Conservation (phyloP, 2,329 filamentous ascomycete genomes). For the Akanthomyces dipterigenus region DNA sequence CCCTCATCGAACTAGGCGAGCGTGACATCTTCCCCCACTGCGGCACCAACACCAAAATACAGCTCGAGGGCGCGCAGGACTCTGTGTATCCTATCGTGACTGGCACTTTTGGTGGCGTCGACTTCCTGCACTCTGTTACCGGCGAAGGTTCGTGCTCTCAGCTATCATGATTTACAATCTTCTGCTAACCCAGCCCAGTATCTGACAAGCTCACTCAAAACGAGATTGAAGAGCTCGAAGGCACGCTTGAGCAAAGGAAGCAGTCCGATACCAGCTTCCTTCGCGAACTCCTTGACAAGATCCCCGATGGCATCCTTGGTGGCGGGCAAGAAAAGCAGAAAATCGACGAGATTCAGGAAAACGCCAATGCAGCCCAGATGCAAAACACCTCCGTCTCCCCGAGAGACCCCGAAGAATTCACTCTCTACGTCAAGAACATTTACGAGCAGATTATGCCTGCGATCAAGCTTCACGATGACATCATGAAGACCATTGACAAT, state of each 20-base stretch:
- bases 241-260: slow-evolving; percentile 62
- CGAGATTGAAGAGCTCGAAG: slow-evolving; percentile 82
- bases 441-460: slow-evolving; percentile 80
- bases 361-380: slow-evolving; percentile 69
- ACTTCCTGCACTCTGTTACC: slow-evolving; percentile 84
- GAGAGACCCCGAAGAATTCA: slow-evolving; percentile 77
- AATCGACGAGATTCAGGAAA: slow-evolving; percentile 71
- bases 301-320: slow-evolving; percentile 75
- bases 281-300: slow-evolving; percentile 71
- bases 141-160: slow-evolving; percentile 45
- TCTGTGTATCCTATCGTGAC: slow-evolving; percentile 78
- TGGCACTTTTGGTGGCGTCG: slow-evolving; percentile 89
- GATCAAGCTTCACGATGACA: slow-evolving; percentile 83
- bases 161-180: background rate
- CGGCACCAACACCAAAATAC: slow-evolving; percentile 64
- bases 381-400: slow-evolving; percentile 68
- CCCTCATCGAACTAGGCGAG: slow-evolving; percentile 67
- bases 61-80: slow-evolving; percentile 57
- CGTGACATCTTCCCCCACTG: slow-evolving; percentile 89
- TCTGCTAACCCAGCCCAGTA: slow-evolving; percentile 40
- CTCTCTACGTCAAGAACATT: slow-evolving; percentile 65
- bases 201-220: slow-evolving; percentile 88
- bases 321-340: slow-evolving; percentile 66
- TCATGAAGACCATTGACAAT: slow-evolving; percentile 71
- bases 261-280: slow-evolving; percentile 66